A percentile compares a stretch with the other conserved stretches of the same genome.
These are phyloP conservation scores for Lepiota subincarnata DNA, from an alignment of 768 basidiomycete genomes.

Conservation along the genomic window DNA sequence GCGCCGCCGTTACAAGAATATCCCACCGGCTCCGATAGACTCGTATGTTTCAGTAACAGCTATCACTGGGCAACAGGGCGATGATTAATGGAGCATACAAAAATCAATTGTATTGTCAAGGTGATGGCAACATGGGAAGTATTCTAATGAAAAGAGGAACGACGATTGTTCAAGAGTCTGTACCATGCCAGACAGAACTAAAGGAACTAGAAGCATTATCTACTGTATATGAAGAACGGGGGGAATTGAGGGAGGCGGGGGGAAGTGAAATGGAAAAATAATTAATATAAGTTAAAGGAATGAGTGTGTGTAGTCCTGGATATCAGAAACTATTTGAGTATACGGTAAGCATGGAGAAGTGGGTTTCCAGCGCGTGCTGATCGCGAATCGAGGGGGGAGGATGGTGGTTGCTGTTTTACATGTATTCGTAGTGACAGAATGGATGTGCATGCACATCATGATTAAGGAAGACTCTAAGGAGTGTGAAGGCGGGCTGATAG, in stretches of 20 bases:
- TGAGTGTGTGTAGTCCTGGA: neutral
- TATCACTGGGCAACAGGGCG: neutral
- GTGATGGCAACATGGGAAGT: neutral
- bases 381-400: neutral
- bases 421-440: conserved; percentile 13
- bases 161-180: neutral
- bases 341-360: conserved; percentile 1
- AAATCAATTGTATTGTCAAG: neutral
- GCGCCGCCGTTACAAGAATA: too few species aligned
- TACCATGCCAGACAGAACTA: neutral
- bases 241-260: conserved; percentile 3
- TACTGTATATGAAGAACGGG: neutral
- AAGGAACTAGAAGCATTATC: too few species aligned
- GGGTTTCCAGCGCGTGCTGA: neutral
- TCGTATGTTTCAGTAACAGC: too few species aligned
- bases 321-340: neutral
- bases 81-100: neutral
- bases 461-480: conserved; percentile 4
- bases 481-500: conserved; percentile 5
- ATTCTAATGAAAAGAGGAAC: neutral
- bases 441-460: conserved; percentile 11
- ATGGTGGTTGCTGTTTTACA: conserved; percentile 3
- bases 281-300: conserved; percentile 10
- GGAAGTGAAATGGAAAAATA: neutral
- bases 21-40: too few species aligned